Conservation (phyloP, 2,329 filamentous ascomycete species). For the Talaromyces pinophilus region DNA sequence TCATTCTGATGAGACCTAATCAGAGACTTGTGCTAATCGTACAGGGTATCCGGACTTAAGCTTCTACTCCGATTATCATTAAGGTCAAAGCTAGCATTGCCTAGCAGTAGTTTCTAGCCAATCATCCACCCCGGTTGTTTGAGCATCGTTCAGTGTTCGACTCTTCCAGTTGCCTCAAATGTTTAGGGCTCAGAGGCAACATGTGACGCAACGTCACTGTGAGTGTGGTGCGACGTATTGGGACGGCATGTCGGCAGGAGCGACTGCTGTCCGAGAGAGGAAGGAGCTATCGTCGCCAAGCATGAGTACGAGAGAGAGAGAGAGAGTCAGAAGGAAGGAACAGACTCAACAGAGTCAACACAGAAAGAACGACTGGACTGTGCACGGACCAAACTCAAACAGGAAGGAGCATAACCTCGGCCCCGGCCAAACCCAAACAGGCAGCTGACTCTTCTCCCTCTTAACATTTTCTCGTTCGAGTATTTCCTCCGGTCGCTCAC, state of each 20-base stretch:
- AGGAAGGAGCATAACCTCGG: constrained; percentile 1
- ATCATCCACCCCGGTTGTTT: background rate
- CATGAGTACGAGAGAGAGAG: background rate
- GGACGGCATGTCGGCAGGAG: background rate
- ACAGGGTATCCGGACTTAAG: background rate
- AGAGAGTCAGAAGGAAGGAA: background rate
- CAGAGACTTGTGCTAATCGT: background rate
- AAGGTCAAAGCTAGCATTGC: background rate
- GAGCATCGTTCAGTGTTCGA: background rate
- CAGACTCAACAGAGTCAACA: too few species aligned
- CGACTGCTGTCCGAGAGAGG: background rate
- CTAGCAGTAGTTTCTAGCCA: background rate
- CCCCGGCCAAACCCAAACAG: constrained; percentile 14
- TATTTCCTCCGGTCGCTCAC: constrained; percentile 10
- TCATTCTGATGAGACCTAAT: background rate
- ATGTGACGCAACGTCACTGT: constrained; percentile 6
- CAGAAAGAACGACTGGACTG: constrained; percentile 6
- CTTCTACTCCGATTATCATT: background rate
- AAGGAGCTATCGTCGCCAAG: background rate
- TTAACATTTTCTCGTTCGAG: constrained; percentile 4
- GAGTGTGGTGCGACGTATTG: background rate
- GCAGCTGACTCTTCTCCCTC: constrained; percentile 9
- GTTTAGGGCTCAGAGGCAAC: background rate
- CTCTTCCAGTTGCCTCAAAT: background rate
- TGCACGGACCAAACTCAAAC: constrained; percentile 1